These are phyloP conservation scores for Primulina huaijiensis DNA, from an alignment of 257 asterid species.

Conservation along the genomic window DNA sequence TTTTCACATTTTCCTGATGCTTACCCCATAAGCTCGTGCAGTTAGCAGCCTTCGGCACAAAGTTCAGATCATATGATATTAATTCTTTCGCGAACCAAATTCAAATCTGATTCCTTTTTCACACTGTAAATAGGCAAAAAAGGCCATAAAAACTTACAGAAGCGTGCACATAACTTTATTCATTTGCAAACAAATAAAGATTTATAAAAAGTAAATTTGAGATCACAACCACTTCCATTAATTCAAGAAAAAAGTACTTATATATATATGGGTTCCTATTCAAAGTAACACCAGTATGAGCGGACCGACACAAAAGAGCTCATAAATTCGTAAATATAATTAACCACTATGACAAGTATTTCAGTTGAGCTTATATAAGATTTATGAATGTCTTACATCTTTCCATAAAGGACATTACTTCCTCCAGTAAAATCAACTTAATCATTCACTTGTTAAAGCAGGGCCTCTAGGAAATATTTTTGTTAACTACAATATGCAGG, in stretches of 20 bases:
- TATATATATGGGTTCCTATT: background rate
- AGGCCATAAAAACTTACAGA: slow-evolving; percentile 2
- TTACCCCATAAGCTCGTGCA: background rate
- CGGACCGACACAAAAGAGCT: too few species aligned
- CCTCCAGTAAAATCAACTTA: background rate
- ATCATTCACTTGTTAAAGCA: background rate
- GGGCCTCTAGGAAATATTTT: background rate
- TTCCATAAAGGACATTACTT: background rate
- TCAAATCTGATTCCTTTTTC: slow-evolving; percentile 54
- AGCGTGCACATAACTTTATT: too few species aligned
- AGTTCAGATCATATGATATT: slow-evolving; percentile 40
- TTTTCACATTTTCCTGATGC: background rate
- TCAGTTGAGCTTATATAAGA: background rate
- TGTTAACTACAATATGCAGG: background rate
- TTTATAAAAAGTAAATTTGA: too few species aligned
- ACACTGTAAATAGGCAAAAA: slow-evolving; percentile 46
- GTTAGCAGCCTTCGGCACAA: background rate
- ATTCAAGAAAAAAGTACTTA: slow-evolving; percentile 1
- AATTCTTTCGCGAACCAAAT: slow-evolving; percentile 51
- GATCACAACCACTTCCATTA: background rate
- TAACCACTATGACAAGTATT: too few species aligned
- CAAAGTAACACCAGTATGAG: too few species aligned
- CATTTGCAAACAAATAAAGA: too few species aligned
- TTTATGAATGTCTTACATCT: too few species aligned
- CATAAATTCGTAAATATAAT: too few species aligned